Conservation (phyloP, 805 yeast genomes). For the Saccharomycopsis sp. region DNA sequence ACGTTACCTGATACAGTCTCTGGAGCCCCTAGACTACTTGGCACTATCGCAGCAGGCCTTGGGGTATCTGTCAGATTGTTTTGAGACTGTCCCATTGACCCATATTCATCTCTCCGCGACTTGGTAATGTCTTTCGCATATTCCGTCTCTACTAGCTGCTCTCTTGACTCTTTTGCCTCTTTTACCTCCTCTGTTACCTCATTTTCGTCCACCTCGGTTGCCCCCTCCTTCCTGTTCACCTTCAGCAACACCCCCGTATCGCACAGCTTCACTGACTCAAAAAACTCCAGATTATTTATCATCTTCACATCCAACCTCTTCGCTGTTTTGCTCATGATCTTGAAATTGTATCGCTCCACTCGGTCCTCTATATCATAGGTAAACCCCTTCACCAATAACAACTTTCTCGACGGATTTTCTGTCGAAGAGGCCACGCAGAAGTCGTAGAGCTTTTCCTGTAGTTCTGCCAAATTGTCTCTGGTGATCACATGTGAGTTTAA, state of each 20-base stretch:
- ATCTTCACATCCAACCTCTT: not conserved
- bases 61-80: too few relatives aligned
- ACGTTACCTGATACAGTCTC: too few relatives aligned
- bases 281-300: not conserved
- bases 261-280: not conserved
- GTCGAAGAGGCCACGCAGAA: not conserved
- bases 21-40: too few relatives aligned
- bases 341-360: not conserved
- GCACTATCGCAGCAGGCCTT: too few relatives aligned
- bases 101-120: too few relatives aligned
- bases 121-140: too few relatives aligned
- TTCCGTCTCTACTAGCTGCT: too few relatives aligned
- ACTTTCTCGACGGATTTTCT: not conserved
- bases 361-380: not conserved
- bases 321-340: not conserved
- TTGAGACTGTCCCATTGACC: too few relatives aligned
- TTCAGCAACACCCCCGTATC: not conserved
- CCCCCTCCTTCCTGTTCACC: not conserved
- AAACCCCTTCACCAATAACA: not conserved
- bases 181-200: slow-evolving; percentile 3
- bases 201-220: slow-evolving; percentile 4
- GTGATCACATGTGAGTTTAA: not conserved
- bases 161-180: too few relatives aligned
- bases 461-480: not conserved
- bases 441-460: not conserved